These are phyloP conservation scores for Saprolegnia diclina DNA, from an alignment of 352 stramenopile species.

Conservation along the genomic window DNA sequence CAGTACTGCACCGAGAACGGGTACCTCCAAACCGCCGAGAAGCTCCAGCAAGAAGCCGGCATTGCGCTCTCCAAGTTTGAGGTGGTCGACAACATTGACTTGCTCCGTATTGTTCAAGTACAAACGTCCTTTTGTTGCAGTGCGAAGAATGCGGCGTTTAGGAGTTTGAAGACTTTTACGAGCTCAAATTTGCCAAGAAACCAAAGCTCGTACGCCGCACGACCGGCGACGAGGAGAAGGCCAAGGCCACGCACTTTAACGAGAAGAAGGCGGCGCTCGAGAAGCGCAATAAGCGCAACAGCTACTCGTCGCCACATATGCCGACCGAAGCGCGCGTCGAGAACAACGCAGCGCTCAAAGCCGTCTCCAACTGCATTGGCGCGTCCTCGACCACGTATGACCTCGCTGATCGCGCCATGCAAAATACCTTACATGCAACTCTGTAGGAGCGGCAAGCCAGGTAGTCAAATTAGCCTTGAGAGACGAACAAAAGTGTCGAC, in stretches of 20 bases:
- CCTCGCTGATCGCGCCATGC: not conserved
- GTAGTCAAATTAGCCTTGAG: not conserved
- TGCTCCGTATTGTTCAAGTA: slow-evolving; percentile 78
- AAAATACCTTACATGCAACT: not conserved
- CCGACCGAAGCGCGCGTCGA: slow-evolving; percentile 69
- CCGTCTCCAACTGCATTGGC: slow-evolving; percentile 37
- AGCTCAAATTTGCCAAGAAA: slow-evolving; percentile 88
- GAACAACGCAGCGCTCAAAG: slow-evolving; percentile 65
- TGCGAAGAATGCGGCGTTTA: slow-evolving; percentile 32
- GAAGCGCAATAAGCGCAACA: slow-evolving; percentile 59
- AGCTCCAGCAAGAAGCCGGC: slow-evolving; percentile 80
- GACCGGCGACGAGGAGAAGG: slow-evolving; percentile 50
- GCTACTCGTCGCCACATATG: slow-evolving; percentile 73
- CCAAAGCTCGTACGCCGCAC: slow-evolving; percentile 76
- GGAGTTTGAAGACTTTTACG: slow-evolving; percentile 90
- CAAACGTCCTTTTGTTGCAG: not conserved
- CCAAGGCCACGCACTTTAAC: slow-evolving; percentile 37
- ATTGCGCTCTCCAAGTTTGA: slow-evolving; percentile 85
- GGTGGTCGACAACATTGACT: slow-evolving; percentile 89
- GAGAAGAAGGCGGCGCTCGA: slow-evolving; percentile 55
- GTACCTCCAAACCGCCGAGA: slow-evolving; percentile 79
- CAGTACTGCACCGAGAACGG: slow-evolving; percentile 83
- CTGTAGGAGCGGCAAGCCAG: slow-evolving; percentile 23
- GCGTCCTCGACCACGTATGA: not conserved
- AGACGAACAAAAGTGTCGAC: not conserved